A percentile compares a stretch with the other conserved stretches of the same genome.
Conservation (phyloP, 169 alveolate species). For the Eimeria acervulina region DNA sequence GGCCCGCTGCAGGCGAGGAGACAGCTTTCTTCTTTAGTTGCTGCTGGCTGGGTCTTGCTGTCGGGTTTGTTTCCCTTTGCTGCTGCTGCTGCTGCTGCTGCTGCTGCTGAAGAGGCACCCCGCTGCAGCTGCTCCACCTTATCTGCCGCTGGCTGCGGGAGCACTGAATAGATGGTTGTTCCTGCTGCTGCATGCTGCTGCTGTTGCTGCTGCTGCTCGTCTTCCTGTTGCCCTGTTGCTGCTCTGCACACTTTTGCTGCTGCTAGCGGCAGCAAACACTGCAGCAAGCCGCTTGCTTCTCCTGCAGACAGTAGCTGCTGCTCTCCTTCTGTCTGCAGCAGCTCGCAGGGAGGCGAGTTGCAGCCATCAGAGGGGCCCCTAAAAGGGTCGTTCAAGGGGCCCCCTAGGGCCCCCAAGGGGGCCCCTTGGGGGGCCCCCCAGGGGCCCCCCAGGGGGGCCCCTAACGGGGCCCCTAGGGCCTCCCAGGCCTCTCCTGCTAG, state of each 20-base stretch:
- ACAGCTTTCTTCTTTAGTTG: background rate
- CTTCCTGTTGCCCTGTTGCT: background rate
- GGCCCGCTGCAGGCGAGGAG: slow-evolving; percentile 20
- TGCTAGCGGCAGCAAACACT: slow-evolving; percentile 56
- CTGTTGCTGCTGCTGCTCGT: slow-evolving; percentile 34
- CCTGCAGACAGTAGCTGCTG: background rate
- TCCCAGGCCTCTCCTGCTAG: slow-evolving; percentile 52
- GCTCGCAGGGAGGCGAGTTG: background rate
- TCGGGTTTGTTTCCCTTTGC: background rate
- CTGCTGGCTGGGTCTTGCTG: too few species aligned
- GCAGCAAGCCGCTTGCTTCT: slow-evolving; percentile 39
- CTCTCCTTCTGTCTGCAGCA: background rate
- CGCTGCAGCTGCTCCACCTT: slow-evolving; percentile 15
- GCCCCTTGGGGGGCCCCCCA: too few species aligned
- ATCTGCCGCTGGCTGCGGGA: slow-evolving; percentile 14
- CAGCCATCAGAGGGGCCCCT: background rate
- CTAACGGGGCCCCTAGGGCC: background rate
- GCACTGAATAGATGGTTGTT: background rate
- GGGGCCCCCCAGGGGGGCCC: too few species aligned
- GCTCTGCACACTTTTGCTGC: background rate
- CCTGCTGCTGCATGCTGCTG: background rate
- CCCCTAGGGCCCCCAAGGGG: too few species aligned
- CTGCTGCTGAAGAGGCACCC: background rate
- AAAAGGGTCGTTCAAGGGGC: too few species aligned
- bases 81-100: background rate